Base-by-base conservation (phyloP, 305 asterid genomes). In the Salvia sclarea region DNA sequence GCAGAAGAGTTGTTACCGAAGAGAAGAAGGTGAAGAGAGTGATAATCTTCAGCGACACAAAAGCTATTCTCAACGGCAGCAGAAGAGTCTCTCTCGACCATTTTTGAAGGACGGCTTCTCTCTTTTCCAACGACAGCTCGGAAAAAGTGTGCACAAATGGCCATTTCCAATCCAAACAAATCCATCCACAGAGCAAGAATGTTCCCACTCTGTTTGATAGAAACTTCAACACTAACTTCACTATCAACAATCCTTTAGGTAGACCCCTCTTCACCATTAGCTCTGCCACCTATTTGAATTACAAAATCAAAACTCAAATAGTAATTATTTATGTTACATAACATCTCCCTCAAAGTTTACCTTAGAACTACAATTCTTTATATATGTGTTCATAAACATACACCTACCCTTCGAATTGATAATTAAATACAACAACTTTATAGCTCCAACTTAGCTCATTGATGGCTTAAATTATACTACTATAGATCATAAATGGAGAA, bases 201-300 rank as follows among this genome's bases (percentile, higher is more conserved):
- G 91, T 88, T 14, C 98, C 98, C 56, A 93, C 31, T 77, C 94
- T 87, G 45, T 82, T 87, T 17, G 95, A 87, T 25, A 93, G 71
- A 38, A 87, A 24, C 56, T 16, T 73, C 8, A 93, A 69, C 52
- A 86, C 86, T 25, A 84, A 16, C 38, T 73, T 74, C 64, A 90
- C 77, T 13, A 88, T 11, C 30, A 71, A 52, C 70, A 87, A 66
- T 18, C 84, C 96, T 71, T 79, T 76, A n/a, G 86, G 79, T 3
- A 70, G 31, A 14, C 74, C 75, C 69, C 88, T 84, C 81, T 77
- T 76, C 75, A 69, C 80, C 62, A 88, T 3, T 35, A 74, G 16
- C 78, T 87, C 91, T 24, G 96, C 97, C 64, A 82, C 89, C 97
- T 90, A 73, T 61, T 61, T 35, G 21, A 14, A 38, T 8, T 22